A percentile compares a stretch with the other conserved stretches of the same genome.
These are phyloP conservation scores for Coriolopsis trogii DNA, from an alignment of 1,284 basidiomycete species.

Conservation along the genomic window DNA sequence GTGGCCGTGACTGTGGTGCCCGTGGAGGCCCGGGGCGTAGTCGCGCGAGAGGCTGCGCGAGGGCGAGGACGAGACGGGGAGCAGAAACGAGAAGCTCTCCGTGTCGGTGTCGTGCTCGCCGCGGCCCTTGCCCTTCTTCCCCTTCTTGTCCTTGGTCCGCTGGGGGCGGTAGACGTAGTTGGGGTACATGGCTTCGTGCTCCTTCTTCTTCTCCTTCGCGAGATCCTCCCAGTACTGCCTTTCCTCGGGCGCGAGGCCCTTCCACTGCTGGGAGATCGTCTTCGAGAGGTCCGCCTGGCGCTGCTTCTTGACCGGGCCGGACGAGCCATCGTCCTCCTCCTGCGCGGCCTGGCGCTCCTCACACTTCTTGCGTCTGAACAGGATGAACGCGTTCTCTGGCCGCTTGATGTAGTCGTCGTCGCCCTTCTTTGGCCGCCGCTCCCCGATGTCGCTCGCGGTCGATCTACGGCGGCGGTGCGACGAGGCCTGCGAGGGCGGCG, in stretches of 20 bases:
- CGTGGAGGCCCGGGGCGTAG: slow-evolving; percentile 7
- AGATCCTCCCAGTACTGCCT: slow-evolving; percentile 64
- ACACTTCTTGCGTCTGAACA: slow-evolving; percentile 76
- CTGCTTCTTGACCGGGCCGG: slow-evolving; percentile 49
- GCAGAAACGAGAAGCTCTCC: slow-evolving; percentile 57
- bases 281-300: slow-evolving; percentile 69
- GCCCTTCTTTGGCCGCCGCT: slow-evolving; percentile 74
- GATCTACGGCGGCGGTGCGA: slow-evolving; percentile 66
- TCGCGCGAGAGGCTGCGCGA: slow-evolving; percentile 34
- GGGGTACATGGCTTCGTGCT: slow-evolving; percentile 66
- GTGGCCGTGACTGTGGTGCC: slow-evolving; percentile 23
- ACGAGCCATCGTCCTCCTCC: slow-evolving; percentile 39
- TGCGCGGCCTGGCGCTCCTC: slow-evolving; percentile 62
- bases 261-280: slow-evolving; percentile 79
- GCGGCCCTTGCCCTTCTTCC: slow-evolving; percentile 46
- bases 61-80: slow-evolving; percentile 45
- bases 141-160: slow-evolving; percentile 59
- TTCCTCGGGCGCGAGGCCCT: slow-evolving; percentile 60
- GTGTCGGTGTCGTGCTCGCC: slow-evolving; percentile 50
- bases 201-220: slow-evolving; percentile 60
- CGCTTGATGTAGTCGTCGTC: slow-evolving; percentile 82
- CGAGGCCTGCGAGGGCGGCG: slow-evolving; percentile 36
- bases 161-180: slow-evolving; percentile 79
- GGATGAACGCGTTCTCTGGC: slow-evolving; percentile 80
- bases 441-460: slow-evolving; percentile 56